Conservation (phyloP, 1,284 basidiomycete genomes). For the Pseudozyma tsukubaensis region DNA sequence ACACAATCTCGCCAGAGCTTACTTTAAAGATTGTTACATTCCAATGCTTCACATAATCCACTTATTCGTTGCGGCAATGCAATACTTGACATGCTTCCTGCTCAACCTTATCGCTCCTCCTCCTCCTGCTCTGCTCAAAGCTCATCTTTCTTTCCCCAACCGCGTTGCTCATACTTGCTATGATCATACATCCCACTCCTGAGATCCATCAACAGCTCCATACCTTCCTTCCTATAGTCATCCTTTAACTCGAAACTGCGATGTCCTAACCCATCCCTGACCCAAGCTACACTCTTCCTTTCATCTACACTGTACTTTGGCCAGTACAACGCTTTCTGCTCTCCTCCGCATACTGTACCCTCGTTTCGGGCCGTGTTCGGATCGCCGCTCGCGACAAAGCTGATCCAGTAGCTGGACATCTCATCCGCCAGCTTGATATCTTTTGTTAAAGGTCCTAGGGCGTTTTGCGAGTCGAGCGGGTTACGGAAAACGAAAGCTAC, state of each 20-base stretch:
- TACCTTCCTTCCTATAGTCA: constrained; percentile 19
- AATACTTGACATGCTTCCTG: no score
- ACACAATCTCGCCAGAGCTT: no score
- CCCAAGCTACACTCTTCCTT: constrained; percentile 9
- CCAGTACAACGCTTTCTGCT: constrained; percentile 27
- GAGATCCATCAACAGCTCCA: constrained; percentile 27
- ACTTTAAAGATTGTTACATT: no score
- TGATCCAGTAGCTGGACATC: constrained; percentile 56
- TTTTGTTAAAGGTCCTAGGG: constrained; percentile 39
- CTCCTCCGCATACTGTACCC: constrained; percentile 1
- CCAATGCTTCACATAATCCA: no score
- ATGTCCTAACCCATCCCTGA: constrained; percentile 19
- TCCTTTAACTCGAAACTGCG: constrained; percentile 11
- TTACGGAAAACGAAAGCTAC: constrained; percentile 55
- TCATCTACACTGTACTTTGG: constrained; percentile 35
- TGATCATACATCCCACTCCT: constrained; percentile 16
- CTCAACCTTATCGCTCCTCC: no score
- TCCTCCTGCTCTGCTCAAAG: constrained; percentile 5
- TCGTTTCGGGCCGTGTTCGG: constrained; percentile 44
- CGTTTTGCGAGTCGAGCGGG: constrained; percentile 50
- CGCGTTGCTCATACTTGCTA: neutral
- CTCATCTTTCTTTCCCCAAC: constrained; percentile 27
- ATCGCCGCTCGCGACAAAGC: constrained; percentile 48
- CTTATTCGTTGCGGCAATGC: no score
- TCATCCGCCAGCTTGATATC: constrained; percentile 49